Base-by-base conservation (phyloP, 768 basidiomycete species). In the Cantharellus anzutake region DNA sequence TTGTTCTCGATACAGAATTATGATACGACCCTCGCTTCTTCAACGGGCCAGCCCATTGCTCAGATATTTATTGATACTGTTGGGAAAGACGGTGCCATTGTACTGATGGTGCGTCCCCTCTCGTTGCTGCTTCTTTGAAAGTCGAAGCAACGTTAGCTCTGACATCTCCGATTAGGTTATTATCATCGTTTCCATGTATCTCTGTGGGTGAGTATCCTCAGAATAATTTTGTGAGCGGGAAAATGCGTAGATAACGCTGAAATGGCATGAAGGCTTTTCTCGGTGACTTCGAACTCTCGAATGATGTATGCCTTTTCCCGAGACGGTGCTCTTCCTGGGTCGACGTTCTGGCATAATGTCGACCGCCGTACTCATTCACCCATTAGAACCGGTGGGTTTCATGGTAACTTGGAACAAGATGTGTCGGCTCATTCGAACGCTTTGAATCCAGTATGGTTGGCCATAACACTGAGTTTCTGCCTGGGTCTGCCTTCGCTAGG, bases 291-390 rank as follows among this genome's bases (percentile, higher is more conserved):
- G 0, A 89, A 87, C 66, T 83, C 81, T 2, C 75, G 86, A 0
- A 87, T 87, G 85, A 84, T 84, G 81, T 89, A 80, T 66, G 82
- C 84, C 0, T 87, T 86, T 65, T 76, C 83, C 2, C 77, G 86
- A 42, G 86, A 89, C 67, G 81, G 83, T 0, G 84, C 78, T 5
- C 75, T 86, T 35, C 84, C 85, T 0, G 82, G 80, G 7, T 80
- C 80, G 62, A 74, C 67, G 41, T 84, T 81, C 69, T 81, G 86
- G 69, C 76, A 77, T 64, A 76, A 80, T 63, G 84, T 86, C 41
- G 78, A 78, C 68, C 59, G 68, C 5, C 73, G 73, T 56, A 78
- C 75, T 72, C 78, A 74, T 66, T 82, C 79, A 2, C 85, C 51
- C 5, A 41, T 57, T 59, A 76, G 84, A 5, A 82, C 85, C 38